Base-by-base conservation (phyloP, 345 rosid species). In the Pelargonium nanum region DNA sequence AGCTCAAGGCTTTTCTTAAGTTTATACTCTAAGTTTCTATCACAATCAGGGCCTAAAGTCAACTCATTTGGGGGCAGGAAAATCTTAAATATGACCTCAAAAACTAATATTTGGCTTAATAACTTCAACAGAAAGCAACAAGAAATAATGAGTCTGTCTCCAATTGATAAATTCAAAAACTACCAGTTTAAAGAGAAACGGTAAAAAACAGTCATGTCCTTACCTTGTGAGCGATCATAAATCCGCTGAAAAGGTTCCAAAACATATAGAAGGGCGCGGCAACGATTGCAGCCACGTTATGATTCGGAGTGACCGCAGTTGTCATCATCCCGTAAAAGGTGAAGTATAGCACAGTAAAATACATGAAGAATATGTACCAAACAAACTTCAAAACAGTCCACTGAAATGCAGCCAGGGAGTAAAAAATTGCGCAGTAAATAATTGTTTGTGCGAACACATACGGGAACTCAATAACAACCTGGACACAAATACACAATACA, bases 211-310 rank as follows among this genome's bases (percentile, higher is more conserved):
- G 15, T 40, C 9, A 40, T 6, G 22, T 19, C 22, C 2, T 78
- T 88, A 93, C 99, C 96, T 89, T 82, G 79, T 78, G 80, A 26
- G 97, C 83, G 73, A 93, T 93, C 97, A 87, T 87, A 65, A 89
- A 93, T 71, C 99, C 96, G 1, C 97, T 84, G 79, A 93, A 93
- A 75, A 93, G 92, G 80, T 93, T 89, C 99, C 99, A 93, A n/a
- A 89, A 88, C 99, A 89, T 93, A 65, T 93, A 89, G 71, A 81
- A 87, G 0, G 99, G 99, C 0, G 96, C 99, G 53, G 99, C 83
- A 19, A 93, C 74, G 53, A 93, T 87, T 12, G 97, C 65, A 34
- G 96, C 99, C 52, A 93, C 95, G 6, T 89, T 84, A 74, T 93
- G 97, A 70, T 93, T 93, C 40, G 99, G 99, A 7, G 99, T 93